Evolutionary conservation across 2,329 filamentous ascomycete genomes (phyloP).

Genomic region (Ophiostoma perfectum): DNA sequence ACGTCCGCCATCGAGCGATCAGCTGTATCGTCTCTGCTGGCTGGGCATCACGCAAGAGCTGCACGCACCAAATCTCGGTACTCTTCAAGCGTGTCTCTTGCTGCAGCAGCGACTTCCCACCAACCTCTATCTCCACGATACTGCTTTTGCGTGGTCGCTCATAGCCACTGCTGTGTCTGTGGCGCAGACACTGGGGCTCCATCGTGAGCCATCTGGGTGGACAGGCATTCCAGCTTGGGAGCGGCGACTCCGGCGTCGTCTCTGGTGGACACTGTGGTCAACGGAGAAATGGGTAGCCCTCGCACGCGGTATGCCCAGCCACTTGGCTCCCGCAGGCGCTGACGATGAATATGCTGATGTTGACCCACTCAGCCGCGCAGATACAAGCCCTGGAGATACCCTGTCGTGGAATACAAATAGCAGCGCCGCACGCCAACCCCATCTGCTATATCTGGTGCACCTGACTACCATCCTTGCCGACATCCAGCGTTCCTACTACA

Average conservation of each 20-base stretch:
- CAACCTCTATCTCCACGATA: conserved; percentile 34
- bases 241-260: conserved; percentile 31
- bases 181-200: conserved; percentile 33
- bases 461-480: conserved; percentile 33
- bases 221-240: conserved; percentile 32
- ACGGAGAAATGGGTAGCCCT: conserved; percentile 36
- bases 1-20: conserved; percentile 31
- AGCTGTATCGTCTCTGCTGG: conserved; percentile 34
- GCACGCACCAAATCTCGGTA: conserved; percentile 33
- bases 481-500: conserved; percentile 33
- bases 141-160: conserved; percentile 34
- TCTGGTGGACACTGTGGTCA: conserved; percentile 33
- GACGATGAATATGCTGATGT: conserved; percentile 28
- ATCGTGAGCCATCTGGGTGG: conserved; percentile 33
- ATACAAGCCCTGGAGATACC: conserved; percentile 27
- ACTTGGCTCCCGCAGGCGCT: conserved; percentile 25
- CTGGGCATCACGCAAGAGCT: conserved; percentile 32
- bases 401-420: conserved; percentile 14
- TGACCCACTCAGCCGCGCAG: conserved; percentile 27
- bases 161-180: conserved; percentile 33
- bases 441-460: conserved; percentile 31
- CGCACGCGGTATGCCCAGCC: conserved; percentile 33
- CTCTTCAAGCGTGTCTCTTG: conserved; percentile 34
- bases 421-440: conserved; percentile 18
- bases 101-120: conserved; percentile 33